Conservation (phyloP, 1,139 yeast genomes). For the Kurtzmaniella quercitrusa region DNA sequence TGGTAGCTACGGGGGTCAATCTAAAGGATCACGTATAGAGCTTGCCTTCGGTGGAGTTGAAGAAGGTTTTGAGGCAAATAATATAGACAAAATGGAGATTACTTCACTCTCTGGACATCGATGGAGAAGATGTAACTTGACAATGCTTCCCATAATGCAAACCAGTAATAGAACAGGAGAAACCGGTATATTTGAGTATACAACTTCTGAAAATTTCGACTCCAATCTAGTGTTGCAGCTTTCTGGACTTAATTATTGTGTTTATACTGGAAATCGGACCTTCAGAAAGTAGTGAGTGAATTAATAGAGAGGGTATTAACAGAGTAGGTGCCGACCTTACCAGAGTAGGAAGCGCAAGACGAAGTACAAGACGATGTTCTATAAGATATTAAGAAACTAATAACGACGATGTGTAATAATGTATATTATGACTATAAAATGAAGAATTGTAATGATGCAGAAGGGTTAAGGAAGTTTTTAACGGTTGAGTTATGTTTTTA, state of each 20-base stretch:
- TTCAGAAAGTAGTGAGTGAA: conserved; percentile 47
- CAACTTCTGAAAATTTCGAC: conserved; percentile 11
- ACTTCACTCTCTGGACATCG: conserved; percentile 28
- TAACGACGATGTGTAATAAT: conserved; percentile 14
- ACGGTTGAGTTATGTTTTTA: no score
- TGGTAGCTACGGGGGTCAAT: neutral
- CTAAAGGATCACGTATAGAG: neutral
- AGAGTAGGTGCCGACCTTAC: no score
- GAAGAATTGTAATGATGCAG: conserved; percentile 29
- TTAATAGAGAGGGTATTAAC: no score
- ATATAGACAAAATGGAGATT: neutral
- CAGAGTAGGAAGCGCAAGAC: no score
- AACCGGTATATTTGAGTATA: conserved; percentile 26
- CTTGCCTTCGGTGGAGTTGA: neutral
- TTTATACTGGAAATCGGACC: conserved; percentile 28
- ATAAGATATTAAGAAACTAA: no score
- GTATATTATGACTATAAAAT: neutral
- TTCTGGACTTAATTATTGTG: conserved; percentile 22
- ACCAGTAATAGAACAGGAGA: conserved; percentile 33
- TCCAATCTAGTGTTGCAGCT: neutral
- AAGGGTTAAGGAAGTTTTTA: neutral
- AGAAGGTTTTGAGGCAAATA: conserved; percentile 19
- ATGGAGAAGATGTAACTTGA: conserved; percentile 37
- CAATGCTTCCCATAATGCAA: conserved; percentile 35
- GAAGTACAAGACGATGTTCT: no score